Evolutionary conservation across 1,284 basidiomycete species (phyloP).

Genomic region (Paramarasmius palmivorus): DNA sequence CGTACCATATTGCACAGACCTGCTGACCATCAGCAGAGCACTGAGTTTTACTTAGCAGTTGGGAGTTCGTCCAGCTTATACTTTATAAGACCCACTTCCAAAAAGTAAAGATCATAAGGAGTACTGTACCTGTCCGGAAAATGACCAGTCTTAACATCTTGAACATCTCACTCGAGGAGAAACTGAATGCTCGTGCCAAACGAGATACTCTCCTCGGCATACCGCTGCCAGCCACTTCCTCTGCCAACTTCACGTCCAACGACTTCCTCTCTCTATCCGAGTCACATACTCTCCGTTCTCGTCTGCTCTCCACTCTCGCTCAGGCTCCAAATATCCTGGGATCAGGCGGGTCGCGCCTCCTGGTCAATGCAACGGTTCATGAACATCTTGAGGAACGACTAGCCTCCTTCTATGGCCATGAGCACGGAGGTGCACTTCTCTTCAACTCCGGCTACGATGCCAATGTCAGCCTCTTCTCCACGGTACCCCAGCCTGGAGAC

Average conservation of each 20-base stretch:
- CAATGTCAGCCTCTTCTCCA: slow-evolving; percentile 87
- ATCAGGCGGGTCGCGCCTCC: slow-evolving; percentile 86
- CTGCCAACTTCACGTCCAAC: slow-evolving; percentile 86
- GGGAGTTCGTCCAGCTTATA: too few relatives aligned
- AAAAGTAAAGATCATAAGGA: too few relatives aligned
- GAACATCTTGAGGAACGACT: slow-evolving; percentile 69
- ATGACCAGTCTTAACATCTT: not conserved
- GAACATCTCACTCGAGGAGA: slow-evolving; percentile 29
- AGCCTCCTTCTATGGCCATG: slow-evolving; percentile 52
- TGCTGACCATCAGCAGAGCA: too few relatives aligned
- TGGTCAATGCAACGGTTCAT: slow-evolving; percentile 78
- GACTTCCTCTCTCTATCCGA: slow-evolving; percentile 90
- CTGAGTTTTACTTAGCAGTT: too few relatives aligned
- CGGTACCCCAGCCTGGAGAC: slow-evolving; percentile 80
- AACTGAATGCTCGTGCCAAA: slow-evolving; percentile 62
- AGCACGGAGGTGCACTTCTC: slow-evolving; percentile 55
- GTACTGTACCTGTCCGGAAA: too few relatives aligned
- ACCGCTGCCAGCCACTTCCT: slow-evolving; percentile 44
- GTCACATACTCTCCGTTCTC: slow-evolving; percentile 53
- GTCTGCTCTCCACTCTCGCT: slow-evolving; percentile 58
- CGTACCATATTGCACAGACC: too few relatives aligned
- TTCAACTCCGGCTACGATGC: slow-evolving; percentile 97
- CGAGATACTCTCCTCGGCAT: slow-evolving; percentile 63
- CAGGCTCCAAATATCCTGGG: slow-evolving; percentile 68
- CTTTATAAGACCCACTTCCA: too few relatives aligned